These are phyloP conservation scores for Pythium monospermum DNA, from an alignment of 352 stramenopile species.

Conservation along the genomic window DNA sequence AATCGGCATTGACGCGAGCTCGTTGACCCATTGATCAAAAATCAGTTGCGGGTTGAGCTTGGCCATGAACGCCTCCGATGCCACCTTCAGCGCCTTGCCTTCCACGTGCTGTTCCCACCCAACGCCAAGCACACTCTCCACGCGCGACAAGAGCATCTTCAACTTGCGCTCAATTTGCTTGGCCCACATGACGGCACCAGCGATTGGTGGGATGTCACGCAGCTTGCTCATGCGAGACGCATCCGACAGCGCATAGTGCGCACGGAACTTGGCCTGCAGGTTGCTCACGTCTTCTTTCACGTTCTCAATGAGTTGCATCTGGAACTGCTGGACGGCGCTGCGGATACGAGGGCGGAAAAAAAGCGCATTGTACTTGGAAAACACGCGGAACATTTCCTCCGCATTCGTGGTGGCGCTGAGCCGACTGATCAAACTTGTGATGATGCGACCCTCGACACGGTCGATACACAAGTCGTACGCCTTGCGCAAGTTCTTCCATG, in stretches of 20 bases:
- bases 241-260: conserved; percentile 96
- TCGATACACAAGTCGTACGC: conserved; percentile 91
- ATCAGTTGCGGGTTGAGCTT: conserved; percentile 89
- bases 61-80: conserved; percentile 79
- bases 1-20: conserved; percentile 86
- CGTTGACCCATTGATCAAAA: conserved; percentile 94
- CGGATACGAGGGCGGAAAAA: conserved; percentile 94
- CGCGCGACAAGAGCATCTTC: conserved; percentile 93
- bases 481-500: conserved; percentile 86
- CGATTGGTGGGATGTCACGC: conserved; percentile 96
- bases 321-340: conserved; percentile 97
- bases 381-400: conserved; percentile 96
- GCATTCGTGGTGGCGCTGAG: conserved; percentile 88
- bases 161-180: conserved; percentile 99
- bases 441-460: conserved; percentile 90
- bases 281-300: conserved; percentile 96
- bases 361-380: conserved; percentile 97
- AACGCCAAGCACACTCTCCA: conserved; percentile 95
- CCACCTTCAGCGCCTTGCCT: conserved; percentile 94
- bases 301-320: conserved; percentile 98
- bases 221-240: conserved; percentile 92
- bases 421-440: conserved; percentile 82
- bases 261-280: conserved; percentile 93
- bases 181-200: conserved; percentile 98
- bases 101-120: conserved; percentile 98